phyloP scores from a whole-genome alignment of 2,329 filamentous ascomycete genomes.

The Torrubiellomyces zombiae region DNA sequence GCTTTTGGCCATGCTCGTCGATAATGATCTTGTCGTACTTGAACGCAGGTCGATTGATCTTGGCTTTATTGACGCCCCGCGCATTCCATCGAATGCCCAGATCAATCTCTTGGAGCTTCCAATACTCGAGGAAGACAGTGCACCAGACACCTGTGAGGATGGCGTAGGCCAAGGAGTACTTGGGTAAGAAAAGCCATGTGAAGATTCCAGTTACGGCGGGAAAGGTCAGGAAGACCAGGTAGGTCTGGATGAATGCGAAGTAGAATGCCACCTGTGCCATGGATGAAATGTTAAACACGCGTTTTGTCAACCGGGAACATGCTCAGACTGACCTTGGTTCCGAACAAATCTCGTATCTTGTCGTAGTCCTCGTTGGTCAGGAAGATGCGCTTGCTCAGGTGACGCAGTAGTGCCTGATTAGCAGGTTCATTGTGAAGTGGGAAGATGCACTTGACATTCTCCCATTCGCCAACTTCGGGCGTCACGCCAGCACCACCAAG shows the following conservation, averaged over 20 bases:
- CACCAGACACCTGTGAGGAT: constrained; percentile 52
- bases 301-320: background rate
- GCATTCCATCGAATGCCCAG: constrained; percentile 59
- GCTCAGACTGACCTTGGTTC: constrained; percentile 32
- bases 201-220: constrained; percentile 52
- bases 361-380: constrained; percentile 36
- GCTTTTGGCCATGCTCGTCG: constrained; percentile 46
- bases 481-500: constrained; percentile 48
- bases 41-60: constrained; percentile 49
- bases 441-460: constrained; percentile 43
- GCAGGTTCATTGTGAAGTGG: constrained; percentile 42
- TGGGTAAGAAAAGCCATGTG: constrained; percentile 50
- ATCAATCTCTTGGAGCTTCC: constrained; percentile 61
- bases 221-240: constrained; percentile 54
- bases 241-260: constrained; percentile 68
- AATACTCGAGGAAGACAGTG: constrained; percentile 61
- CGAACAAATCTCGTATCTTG: constrained; percentile 43
- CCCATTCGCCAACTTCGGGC: constrained; percentile 39
- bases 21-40: constrained; percentile 41
- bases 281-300: background rate
- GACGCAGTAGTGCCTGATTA: constrained; percentile 39
- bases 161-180: constrained; percentile 55
- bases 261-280: constrained; percentile 69
- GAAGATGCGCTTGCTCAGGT: constrained; percentile 35
- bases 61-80: constrained; percentile 48